Percentiles rank a stretch among this genome's conserved stretches.
Evolutionary conservation across 805 yeast species (phyloP).

Genomic region (Candida corydali): DNA sequence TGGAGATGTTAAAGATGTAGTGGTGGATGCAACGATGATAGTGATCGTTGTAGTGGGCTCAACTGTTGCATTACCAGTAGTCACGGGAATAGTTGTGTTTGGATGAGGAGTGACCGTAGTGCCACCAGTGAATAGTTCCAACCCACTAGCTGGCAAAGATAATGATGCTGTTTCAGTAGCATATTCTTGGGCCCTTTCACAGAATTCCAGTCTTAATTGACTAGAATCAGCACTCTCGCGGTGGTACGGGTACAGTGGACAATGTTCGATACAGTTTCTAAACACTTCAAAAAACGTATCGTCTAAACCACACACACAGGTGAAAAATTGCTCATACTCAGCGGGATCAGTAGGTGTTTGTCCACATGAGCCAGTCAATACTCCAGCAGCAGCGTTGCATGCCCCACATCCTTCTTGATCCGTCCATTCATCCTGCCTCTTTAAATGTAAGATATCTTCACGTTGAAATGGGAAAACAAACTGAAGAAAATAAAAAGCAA

Average conservation of each 20-base stretch:
- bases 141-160: background rate
- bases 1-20: conserved; percentile 1
- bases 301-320: conserved; percentile 1
- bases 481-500: conserved; percentile 1
- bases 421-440: background rate
- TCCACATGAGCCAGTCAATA: conserved; percentile 1
- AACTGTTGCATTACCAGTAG: background rate
- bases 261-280: background rate
- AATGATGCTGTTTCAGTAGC: background rate
- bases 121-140: background rate
- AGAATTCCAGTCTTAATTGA: background rate
- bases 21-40: background rate
- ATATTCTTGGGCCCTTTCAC: background rate
- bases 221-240: background rate
- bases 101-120: background rate
- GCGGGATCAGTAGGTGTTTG: background rate
- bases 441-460: background rate
- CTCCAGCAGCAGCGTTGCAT: background rate
- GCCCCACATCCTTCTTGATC: background rate
- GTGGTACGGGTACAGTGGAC: background rate
- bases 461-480: background rate
- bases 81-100: background rate
- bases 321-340: background rate
- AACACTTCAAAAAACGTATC: background rate
- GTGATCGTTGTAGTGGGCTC: background rate